Evolutionary conservation across 306 rosid species (phyloP).

Genomic region (Myrica gale): DNA sequence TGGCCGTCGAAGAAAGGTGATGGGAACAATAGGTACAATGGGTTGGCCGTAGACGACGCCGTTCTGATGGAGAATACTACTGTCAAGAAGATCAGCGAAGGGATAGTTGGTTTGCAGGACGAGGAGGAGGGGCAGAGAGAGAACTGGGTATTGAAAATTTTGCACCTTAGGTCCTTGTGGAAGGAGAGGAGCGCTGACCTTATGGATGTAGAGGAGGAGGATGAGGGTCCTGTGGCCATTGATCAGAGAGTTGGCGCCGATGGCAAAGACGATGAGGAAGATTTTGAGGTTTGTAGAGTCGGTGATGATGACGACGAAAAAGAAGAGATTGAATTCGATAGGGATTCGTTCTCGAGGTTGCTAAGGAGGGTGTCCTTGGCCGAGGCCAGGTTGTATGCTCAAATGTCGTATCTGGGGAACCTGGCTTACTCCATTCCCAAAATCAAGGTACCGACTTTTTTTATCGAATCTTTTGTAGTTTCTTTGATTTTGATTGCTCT

Average conservation of each 20-base stretch:
- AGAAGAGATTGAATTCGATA: constrained; percentile 49
- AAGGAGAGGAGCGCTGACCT: constrained; percentile 30
- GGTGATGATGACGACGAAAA: constrained; percentile 31
- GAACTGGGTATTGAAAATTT: constrained; percentile 82
- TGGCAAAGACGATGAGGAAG: constrained; percentile 25
- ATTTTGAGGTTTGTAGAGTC: constrained; percentile 52
- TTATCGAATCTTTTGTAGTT: neutral
- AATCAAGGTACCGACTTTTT: constrained; percentile 53
- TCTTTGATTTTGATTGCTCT: neutral
- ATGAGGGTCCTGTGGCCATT: constrained; percentile 7
- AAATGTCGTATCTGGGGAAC: constrained; percentile 82
- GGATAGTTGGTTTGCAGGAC: constrained; percentile 27
- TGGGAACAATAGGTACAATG: constrained; percentile 35
- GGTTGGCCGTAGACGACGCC: constrained; percentile 68
- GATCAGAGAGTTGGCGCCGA: constrained; percentile 24
- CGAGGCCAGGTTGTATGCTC: constrained; percentile 75
- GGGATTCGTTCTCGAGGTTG: constrained; percentile 66
- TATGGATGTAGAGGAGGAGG: neutral
- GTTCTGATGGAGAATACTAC: constrained; percentile 37
- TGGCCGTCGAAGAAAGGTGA: constrained; percentile 45
- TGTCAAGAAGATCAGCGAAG: constrained; percentile 17
- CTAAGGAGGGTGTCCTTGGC: constrained; percentile 74
- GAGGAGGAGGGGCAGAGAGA: constrained; percentile 18
- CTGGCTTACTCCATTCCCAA: constrained; percentile 72
- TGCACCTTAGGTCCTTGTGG: constrained; percentile 66